These are phyloP conservation scores for Zoysia japonica DNA, from an alignment of 176 grass and related monocot species.

Conservation along the genomic window DNA sequence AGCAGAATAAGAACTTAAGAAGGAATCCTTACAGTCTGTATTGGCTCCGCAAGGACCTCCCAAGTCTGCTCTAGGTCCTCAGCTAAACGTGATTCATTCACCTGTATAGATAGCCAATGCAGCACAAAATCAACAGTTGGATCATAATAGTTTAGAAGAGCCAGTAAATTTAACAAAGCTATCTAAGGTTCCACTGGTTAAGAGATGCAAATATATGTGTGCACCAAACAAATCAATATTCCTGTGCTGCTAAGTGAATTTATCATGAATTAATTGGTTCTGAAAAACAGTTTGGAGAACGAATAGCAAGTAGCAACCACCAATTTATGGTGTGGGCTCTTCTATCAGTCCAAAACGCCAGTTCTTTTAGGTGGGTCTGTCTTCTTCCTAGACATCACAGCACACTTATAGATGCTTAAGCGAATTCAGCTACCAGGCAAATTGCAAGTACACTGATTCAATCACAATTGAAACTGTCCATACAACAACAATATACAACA, in stretches of 20 bases:
- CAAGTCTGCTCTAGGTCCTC: conserved; percentile 92
- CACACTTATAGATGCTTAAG: background rate
- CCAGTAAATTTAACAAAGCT: conserved; percentile 7
- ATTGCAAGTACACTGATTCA: conserved; percentile 12
- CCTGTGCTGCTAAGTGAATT: background rate
- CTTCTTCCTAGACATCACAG: background rate
- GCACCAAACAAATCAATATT: conserved; percentile 25
- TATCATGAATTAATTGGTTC: background rate
- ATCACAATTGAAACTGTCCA: background rate
- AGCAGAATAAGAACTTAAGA: background rate
- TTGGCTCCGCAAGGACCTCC: conserved; percentile 91
- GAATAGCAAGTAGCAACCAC: background rate
- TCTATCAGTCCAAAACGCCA: conserved; percentile 18
- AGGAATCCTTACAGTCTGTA: conserved; percentile 69
- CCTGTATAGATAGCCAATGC: conserved; percentile 48
- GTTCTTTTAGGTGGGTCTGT: conserved; percentile 1
- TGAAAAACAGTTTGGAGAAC: conserved; percentile 10
- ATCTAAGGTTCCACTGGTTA: conserved; percentile 8
- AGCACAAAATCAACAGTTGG: background rate
- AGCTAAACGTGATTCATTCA: conserved; percentile 62
- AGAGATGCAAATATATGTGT: background rate
- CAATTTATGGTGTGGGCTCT: background rate
- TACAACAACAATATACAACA: conserved; percentile 25
- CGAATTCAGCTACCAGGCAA: conserved; percentile 20
- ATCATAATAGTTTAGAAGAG: background rate